Conservation (phyloP, 208 protist species). For the Leishmania tarentolae region DNA sequence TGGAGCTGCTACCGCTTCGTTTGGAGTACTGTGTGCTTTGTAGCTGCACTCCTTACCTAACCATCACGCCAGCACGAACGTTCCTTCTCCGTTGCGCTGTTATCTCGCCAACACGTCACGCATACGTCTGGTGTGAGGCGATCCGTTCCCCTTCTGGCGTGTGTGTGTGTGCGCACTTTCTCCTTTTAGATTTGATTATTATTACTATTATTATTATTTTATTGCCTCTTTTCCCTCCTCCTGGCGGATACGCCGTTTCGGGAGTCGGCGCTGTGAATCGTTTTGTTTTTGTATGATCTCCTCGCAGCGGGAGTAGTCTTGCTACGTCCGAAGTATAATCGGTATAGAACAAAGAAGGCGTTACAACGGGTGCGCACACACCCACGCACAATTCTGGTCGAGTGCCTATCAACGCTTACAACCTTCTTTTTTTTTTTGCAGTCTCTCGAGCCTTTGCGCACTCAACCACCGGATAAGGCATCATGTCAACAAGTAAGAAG, state of each 20-base stretch:
- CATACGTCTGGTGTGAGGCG: not conserved
- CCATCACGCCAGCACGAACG: not conserved
- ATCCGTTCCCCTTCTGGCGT: not conserved
- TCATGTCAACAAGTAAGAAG: slow-evolving; percentile 49
- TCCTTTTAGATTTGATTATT: not conserved
- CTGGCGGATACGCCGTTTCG: not conserved
- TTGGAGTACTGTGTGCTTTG: not conserved
- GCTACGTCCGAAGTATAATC: not conserved
- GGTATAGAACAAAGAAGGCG: not conserved
- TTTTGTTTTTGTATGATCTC: not conserved
- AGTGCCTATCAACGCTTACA: not conserved
- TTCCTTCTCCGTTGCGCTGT: not conserved
- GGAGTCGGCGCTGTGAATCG: not conserved
- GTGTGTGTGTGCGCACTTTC: not conserved
- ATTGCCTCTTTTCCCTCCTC: not conserved
- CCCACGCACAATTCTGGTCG: not conserved
- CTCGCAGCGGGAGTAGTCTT: not conserved
- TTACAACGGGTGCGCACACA: not conserved
- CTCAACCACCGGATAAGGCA: not conserved
- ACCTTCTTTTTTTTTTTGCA: not conserved
- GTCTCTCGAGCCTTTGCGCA: not conserved
- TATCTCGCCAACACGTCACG: not conserved
- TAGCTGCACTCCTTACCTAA: not conserved
- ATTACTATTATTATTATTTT: no score
- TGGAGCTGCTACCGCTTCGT: not conserved